phyloP scores from a whole-genome alignment of 768 basidiomycete genomes.

The Leccinum ochraceum region DNA sequence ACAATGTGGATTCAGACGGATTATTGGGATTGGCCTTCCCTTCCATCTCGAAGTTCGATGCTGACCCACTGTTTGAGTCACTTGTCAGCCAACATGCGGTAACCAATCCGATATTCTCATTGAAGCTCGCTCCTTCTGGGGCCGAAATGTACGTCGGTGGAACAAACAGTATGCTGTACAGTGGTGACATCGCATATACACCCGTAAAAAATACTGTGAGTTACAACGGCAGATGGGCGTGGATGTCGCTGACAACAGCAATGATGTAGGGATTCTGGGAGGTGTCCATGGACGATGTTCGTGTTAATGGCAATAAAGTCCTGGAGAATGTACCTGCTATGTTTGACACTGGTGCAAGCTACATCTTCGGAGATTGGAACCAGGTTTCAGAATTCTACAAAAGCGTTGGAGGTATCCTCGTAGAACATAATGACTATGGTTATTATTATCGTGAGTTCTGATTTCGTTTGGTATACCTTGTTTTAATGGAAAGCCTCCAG shows the following conservation, averaged over 20 bases:
- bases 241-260: no score
- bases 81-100: not conserved
- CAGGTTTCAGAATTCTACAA: not conserved
- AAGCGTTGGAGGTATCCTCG: not conserved
- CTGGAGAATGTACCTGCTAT: not conserved
- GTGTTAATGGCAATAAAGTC: not conserved
- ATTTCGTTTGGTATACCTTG: not conserved
- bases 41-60: no score
- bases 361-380: not conserved
- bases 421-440: not conserved
- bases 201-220: not conserved
- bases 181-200: not conserved
- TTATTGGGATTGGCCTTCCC: no score
- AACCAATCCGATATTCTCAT: not conserved
- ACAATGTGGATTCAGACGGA: no score
- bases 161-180: not conserved
- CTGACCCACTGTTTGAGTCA: no score
- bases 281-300: not conserved
- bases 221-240: no score
- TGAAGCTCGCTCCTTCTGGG: not conserved
- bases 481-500: not conserved
- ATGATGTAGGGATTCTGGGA: not conserved
- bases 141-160: not conserved
- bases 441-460: not conserved
- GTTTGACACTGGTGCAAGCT: not conserved